Base-by-base conservation (phyloP, 441 rosid genomes). In the Theobroma grandiflorum region DNA sequence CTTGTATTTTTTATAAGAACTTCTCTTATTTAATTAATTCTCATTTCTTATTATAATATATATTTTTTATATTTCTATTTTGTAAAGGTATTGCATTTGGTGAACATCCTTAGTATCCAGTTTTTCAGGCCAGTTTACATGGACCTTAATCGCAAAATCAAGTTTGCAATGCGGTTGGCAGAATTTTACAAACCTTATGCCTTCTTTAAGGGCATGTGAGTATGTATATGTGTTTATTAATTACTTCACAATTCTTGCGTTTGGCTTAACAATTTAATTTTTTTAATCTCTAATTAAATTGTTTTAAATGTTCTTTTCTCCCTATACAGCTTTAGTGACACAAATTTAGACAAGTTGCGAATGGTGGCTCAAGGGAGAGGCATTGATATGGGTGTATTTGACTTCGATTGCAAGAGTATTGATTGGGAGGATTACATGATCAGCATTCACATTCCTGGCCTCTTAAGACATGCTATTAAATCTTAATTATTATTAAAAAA, bases 371-470 rank as follows among this genome's bases (percentile, higher is more conserved):
- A 33, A 45, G 38, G n/a, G 37, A 6, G 18, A 38, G 26, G 8
- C 2, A 50, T 18, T 2, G 90, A 88, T 64, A 8, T n/a, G 0
- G 81, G 80, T 38, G 33, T 74, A 49, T 89, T 87, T 63, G 78
- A 72, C 75, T 85, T 87, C 20, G 85, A 89, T 65, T 84, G 89
- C 0, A 86, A 80, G 55, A 42, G 67, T 68, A 84, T 90, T 68
- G 42, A 86, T 2, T 89, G 91, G 93, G 87, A 81, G 1, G 83
- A 87, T 40, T 90, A 90, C 81, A 79, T 87, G 71, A 64, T 68
- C 37, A 79, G 82, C 31, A 61, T 37, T 63, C 93, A 90, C 73
- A 52, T 90, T 49, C 87, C 89, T 26, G 91, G 92, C 1, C 22
- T 89, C 2, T 82, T 84, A 3, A 87, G 85, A 71, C 26, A 70